Conservation (phyloP, 805 yeast species). For the Yueomyces sinensis region DNA sequence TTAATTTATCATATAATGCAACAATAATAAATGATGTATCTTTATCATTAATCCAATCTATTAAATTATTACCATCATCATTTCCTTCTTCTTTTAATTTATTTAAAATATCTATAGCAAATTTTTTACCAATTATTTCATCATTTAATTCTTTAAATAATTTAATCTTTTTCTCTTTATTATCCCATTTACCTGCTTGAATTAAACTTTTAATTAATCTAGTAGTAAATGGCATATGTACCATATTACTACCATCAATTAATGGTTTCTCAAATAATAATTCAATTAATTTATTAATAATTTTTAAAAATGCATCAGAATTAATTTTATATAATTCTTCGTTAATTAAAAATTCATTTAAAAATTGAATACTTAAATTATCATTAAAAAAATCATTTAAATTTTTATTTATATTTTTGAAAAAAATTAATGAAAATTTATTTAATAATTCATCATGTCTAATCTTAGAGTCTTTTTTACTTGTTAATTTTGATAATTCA, state of each 20-base stretch:
- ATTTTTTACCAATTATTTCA: slow-evolving; percentile 35
- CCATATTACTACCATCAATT: slow-evolving; percentile 49
- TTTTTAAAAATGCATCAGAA: slow-evolving; percentile 27
- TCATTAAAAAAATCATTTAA: slow-evolving; percentile 44
- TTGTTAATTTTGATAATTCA: slow-evolving; percentile 49
- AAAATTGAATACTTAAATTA: slow-evolving; percentile 73
- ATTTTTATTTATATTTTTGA: slow-evolving; percentile 38
- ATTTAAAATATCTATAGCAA: slow-evolving; percentile 38
- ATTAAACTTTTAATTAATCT: slow-evolving; percentile 65
- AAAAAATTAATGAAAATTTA: slow-evolving; percentile 53
- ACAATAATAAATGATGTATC: slow-evolving; percentile 73
- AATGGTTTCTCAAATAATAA: slow-evolving; percentile 56
- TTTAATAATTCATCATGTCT: slow-evolving; percentile 60
- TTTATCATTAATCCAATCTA: slow-evolving; percentile 55
- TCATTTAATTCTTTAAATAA: slow-evolving; percentile 32
- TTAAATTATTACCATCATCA: slow-evolving; percentile 34
- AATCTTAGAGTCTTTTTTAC: slow-evolving; percentile 72
- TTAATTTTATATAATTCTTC: slow-evolving; percentile 29
- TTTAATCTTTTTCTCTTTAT: slow-evolving; percentile 39
- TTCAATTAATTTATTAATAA: slow-evolving; percentile 42
- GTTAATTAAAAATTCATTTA: slow-evolving; percentile 59
- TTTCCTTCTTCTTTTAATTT: slow-evolving; percentile 34
- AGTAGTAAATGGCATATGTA: slow-evolving; percentile 58
- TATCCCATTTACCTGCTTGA: slow-evolving; percentile 78
- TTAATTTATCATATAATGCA: slow-evolving; percentile 58